Base-by-base conservation (phyloP, 805 yeast genomes). In the Cyberlindnera petersonii region DNA sequence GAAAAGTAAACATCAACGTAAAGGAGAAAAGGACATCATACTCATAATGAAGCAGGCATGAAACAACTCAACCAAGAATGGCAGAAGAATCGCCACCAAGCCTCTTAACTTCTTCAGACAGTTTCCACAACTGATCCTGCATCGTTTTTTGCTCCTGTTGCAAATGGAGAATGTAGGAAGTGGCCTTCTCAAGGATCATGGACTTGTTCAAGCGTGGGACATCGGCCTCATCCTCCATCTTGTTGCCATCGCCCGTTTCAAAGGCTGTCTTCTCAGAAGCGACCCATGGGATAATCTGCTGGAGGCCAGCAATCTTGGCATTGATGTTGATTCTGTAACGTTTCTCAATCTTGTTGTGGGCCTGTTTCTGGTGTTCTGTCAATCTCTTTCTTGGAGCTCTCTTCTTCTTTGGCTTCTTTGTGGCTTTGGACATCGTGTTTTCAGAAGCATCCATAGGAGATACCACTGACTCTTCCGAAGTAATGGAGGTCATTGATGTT, bases 291-390 rank as follows among this genome's bases (percentile, higher is more conserved):
- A 82, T 80, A 18, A 81, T 67, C 50, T 72, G 73, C 53, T 79
- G 85, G 38, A 81, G 60, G 22, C 78, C 77, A 4, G 83, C 83
- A 40, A 82, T 82, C 56, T 79, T 81, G 10, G 83, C 75, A 55
- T 81, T 81, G 57, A 82, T 79, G 58, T 81, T 81, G 44, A 79
- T 79, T 56, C 87, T 65, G 58, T 82, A 81, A 43, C 80, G 72
- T 55, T 81, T 78, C 54, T 82, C 88, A 46, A 82, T 79, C 59
- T 75, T 77, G 62, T 81, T 81, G 55, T 82, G 89, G 0, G 86
- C 86, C 50, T 76, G 76, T 49, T 80, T 78, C 60, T 81, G 87
- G 48, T 71, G 69, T 6, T 68, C 66, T 8, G 81, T 74, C 39
- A 75, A 56, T 58, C 78, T 68, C 60, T 76, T 75, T 55, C 80